Evolutionary conservation across 768 basidiomycete species (phyloP), one percentile per base, ranked within the genome.

Genomic region (Auriscalpium microsporum): DNA sequence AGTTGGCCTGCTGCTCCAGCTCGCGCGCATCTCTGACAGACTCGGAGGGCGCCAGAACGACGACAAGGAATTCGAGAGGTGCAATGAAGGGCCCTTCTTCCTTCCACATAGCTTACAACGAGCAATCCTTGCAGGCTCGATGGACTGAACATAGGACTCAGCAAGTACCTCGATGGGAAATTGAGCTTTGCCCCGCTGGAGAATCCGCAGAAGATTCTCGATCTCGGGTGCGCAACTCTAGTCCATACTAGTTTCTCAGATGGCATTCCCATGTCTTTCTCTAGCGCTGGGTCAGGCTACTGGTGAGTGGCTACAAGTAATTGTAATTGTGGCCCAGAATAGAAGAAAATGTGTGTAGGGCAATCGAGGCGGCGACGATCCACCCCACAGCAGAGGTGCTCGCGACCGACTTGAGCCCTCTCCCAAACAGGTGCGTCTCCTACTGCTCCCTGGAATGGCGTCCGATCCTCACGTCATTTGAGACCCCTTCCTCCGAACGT

Each of bases 401-500:
- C 42, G 65, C 60, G 8, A 57, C 60, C 3, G 65, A 66, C 46
- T 52, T 62, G 47, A 50, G 38, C 17, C 53, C 55, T 11, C 38
- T 63, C 16, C 58, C 64, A 8, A 46, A 54, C 17, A 59, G 65
- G 65, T 65, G 34, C 35, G 52, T 50, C 37, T 11, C 10, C 8
- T 3, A 8, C 36, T 8, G 9, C 37, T 21, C 8, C 11, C n/a
- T 9, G 2, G 11, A 13, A 5, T 8, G 3, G 19, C 7, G 3
- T n/a, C 14, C 10, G 10, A 11, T 50, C n/a, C 11, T 51, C 17
- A 45, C 13, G 11, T 33, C 9, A 10, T 19, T 10, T 5, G 28
- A 63, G 62, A 45, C 54, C 58, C 11, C 45, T 61, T n/a, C 65
- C 65, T 11, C 23, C 58, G 28, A 66, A 66, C 33, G 35, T 66